Percentiles rank a stretch among this genome's conserved stretches.
These are phyloP conservation scores for Backusella tarrabulga DNA, from an alignment of 192 early-diverging fungal species.

Conservation along the genomic window DNA sequence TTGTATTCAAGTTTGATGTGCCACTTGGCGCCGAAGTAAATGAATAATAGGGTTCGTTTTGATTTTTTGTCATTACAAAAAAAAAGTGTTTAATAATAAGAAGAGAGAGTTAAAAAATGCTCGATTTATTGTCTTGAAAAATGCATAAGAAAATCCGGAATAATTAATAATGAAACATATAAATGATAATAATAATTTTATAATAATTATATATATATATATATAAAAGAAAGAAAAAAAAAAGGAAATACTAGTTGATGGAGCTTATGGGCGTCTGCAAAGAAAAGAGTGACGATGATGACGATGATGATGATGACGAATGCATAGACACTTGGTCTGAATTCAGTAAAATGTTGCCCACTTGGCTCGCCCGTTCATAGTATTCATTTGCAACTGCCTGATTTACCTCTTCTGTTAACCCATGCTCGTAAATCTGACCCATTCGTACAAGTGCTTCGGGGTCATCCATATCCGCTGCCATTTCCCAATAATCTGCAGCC, in stretches of 20 bases:
- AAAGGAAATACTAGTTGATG: not conserved
- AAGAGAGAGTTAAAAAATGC: not conserved
- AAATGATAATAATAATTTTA: too few relatives aligned
- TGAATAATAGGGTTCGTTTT: constrained; percentile 1
- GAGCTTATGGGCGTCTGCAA: not conserved
- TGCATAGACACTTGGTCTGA: not conserved
- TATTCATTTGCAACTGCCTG: not conserved
- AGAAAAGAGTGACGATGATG: not conserved
- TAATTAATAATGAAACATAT: not conserved
- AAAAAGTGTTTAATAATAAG: too few relatives aligned
- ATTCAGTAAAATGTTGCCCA: not conserved
- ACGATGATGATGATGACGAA: not conserved
- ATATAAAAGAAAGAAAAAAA: not conserved
- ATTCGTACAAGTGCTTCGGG: constrained; percentile 23
- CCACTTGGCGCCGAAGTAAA: not conserved
- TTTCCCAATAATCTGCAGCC: constrained; percentile 30
- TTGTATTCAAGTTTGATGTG: not conserved
- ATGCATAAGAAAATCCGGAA: not conserved
- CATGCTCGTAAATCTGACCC: constrained; percentile 19
- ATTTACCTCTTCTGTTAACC: not conserved
- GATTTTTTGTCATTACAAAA: not conserved
- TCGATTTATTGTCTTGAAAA: not conserved
- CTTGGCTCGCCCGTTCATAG: not conserved
- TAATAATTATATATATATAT: not conserved
- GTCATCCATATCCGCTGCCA: constrained; percentile 28